Evolutionary conservation across 495 filamentous ascomycete genomes (phyloP), one percentile per base, ranked within the genome.

Genomic region (Hyaloscypha finlandica): DNA sequence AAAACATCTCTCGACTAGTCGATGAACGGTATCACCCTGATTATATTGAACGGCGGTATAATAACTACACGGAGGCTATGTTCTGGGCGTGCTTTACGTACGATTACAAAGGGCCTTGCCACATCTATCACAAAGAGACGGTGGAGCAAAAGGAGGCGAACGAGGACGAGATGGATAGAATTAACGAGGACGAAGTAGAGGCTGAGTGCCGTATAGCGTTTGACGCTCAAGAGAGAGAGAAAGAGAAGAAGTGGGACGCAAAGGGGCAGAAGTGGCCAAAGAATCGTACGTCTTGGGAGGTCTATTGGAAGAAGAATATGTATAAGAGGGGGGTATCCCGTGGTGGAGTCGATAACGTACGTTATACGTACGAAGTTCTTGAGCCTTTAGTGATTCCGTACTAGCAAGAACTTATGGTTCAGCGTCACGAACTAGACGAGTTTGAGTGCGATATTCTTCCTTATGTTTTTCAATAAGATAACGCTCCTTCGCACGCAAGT

Each of bases 381-480:
- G 11, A 64, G 22, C 62, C 51, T 25, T 14, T 32, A 37, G 42
- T 48, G 2, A 55, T 64, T 37, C 20, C 35, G 32, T 64, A n/a
- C 20, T 25, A 35, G 20, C 25, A 55, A 25, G 25, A 25, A 25
- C 25, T 25, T 2, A 25, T 25, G 25, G 25, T 25, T 2, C 25
- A 25, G 2, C 2, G 2, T 25, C 2, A 25, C 2, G 2, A 25
- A 25, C 25, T 2, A 25, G 25, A 25, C 2, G 2, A 25, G 2
- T 25, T 25, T 25, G 25, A 25, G 2, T 25, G 2, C 2, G 2
- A 25, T 25, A 25, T 25, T 8, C n/a, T 30, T 25, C 16, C 25
- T 6, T 64, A 51, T 29, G 6, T 64, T 29, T 64, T 64, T 37
- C 14, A 64, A n/a, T 30, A 64, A 64, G 62, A 64, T 48, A 61